Percentiles rank a stretch among this genome's conserved stretches.
These are phyloP conservation scores for Monosporozyma servazzii DNA, from an alignment of 805 yeast species.

Conservation along the genomic window DNA sequence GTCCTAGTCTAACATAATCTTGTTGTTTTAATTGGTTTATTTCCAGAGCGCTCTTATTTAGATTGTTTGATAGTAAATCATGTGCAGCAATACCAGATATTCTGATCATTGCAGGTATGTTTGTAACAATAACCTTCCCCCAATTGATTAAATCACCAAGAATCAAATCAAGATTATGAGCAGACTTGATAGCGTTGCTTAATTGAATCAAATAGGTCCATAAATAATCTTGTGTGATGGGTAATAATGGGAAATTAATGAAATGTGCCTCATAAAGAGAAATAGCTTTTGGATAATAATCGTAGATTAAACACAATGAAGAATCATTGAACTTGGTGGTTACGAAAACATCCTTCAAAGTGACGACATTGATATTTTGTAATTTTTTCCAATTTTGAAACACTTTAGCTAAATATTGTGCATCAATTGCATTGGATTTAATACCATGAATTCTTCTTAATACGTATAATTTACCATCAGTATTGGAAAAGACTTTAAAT, in stretches of 20 bases:
- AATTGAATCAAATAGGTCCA: constrained; percentile 77
- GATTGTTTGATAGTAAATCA: constrained; percentile 42
- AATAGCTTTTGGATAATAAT: constrained; percentile 69
- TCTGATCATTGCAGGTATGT: constrained; percentile 56
- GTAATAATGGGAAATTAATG: constrained; percentile 25
- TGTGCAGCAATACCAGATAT: constrained; percentile 61
- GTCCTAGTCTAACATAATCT: constrained; percentile 56
- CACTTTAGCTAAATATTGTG: constrained; percentile 44
- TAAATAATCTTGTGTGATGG: constrained; percentile 50
- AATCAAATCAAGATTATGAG: constrained; percentile 52
- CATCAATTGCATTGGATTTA: constrained; percentile 37
- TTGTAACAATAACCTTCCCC: constrained; percentile 64
- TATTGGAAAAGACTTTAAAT: constrained; percentile 72
- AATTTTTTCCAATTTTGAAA: constrained; percentile 61
- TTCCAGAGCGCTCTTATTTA: constrained; percentile 2
- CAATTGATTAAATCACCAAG: constrained; percentile 49
- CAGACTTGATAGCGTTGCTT: constrained; percentile 52
- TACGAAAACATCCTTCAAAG: constrained; percentile 73
- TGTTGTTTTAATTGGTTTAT: constrained; percentile 34
- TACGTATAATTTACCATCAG: constrained; percentile 69
- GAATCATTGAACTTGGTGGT: constrained; percentile 77
- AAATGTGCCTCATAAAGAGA: constrained; percentile 66
- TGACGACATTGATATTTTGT: constrained; percentile 45
- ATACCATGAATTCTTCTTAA: constrained; percentile 64
- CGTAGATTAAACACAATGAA: constrained; percentile 70